Percentiles rank a stretch among this genome's conserved stretches.
phyloP scores from a whole-genome alignment of 352 stramenopile genomes.

The Aphanomyces stellatus region DNA sequence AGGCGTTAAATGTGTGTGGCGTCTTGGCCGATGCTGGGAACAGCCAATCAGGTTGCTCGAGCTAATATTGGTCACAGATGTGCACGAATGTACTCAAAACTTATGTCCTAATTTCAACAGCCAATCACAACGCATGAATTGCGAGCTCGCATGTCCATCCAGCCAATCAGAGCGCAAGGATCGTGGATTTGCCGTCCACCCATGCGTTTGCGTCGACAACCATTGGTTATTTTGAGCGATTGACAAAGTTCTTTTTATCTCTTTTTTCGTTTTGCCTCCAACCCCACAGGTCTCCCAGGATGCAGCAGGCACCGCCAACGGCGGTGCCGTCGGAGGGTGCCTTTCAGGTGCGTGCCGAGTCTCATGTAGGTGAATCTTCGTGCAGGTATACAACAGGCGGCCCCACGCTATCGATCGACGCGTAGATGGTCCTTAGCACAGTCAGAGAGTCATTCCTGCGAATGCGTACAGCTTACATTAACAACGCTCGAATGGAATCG shows the following conservation, averaged over 20 bases:
- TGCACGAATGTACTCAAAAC: not conserved
- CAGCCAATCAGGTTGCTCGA: not conserved
- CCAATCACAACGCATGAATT: not conserved
- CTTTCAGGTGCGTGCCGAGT: too few relatives aligned
- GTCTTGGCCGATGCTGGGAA: not conserved
- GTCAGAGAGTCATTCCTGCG: not conserved
- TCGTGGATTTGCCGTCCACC: not conserved
- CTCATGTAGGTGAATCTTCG: too few relatives aligned
- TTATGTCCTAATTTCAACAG: constrained; percentile 4
- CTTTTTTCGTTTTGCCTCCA: not conserved
- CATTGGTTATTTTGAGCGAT: constrained; percentile 9
- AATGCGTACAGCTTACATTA: not conserved
- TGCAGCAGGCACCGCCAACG: too few relatives aligned
- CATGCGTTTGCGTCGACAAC: not conserved
- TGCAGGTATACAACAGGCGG: not conserved
- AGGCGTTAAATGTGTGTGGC: not conserved
- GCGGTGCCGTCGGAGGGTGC: too few relatives aligned
- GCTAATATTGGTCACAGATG: constrained; percentile 11
- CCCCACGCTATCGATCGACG: not conserved
- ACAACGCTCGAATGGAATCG: not conserved
- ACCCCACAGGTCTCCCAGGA: constrained; percentile 1
- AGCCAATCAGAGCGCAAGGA: not conserved
- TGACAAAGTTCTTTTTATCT: constrained; percentile 9
- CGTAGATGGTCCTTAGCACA: too few relatives aligned
- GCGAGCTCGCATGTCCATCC: not conserved